Conservation (phyloP, 2,329 filamentous ascomycete species). For the Penicillium sp. region DNA sequence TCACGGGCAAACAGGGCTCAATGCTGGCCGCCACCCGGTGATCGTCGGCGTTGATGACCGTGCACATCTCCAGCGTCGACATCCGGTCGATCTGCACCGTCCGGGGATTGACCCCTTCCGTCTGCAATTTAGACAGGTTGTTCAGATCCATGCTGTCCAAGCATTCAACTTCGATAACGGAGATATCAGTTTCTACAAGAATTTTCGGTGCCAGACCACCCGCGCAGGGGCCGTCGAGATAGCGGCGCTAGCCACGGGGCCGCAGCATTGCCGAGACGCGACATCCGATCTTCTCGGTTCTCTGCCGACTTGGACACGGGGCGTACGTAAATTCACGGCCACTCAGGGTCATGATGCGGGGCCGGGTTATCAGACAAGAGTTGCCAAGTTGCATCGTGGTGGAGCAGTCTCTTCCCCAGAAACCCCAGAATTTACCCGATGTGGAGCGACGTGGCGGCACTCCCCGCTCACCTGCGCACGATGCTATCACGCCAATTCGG, state of each 20-base stretch:
- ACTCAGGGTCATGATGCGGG: neutral
- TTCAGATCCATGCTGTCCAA: conserved; percentile 19
- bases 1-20: conserved; percentile 30
- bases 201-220: neutral
- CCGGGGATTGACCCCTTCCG: conserved; percentile 37
- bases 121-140: conserved; percentile 35
- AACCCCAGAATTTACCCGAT: conserved; percentile 4
- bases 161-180: neutral
- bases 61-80: conserved; percentile 40
- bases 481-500: neutral
- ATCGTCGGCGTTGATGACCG: conserved; percentile 41
- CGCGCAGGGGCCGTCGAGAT: neutral
- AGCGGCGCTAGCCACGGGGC: neutral
- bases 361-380: too few species aligned
- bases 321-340: too few species aligned
- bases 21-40: conserved; percentile 33
- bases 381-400: too few species aligned
- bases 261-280: conserved; percentile 2
- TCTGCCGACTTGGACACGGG: too few species aligned
- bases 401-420: conserved; percentile 6
- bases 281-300: neutral
- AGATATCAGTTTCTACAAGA: neutral
- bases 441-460: conserved; percentile 4
- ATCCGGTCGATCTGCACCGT: conserved; percentile 38
- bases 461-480: neutral